These are phyloP conservation scores for Proliferodiscus dingleyae DNA, from an alignment of 2,329 filamentous ascomycete genomes.

Conservation along the genomic window DNA sequence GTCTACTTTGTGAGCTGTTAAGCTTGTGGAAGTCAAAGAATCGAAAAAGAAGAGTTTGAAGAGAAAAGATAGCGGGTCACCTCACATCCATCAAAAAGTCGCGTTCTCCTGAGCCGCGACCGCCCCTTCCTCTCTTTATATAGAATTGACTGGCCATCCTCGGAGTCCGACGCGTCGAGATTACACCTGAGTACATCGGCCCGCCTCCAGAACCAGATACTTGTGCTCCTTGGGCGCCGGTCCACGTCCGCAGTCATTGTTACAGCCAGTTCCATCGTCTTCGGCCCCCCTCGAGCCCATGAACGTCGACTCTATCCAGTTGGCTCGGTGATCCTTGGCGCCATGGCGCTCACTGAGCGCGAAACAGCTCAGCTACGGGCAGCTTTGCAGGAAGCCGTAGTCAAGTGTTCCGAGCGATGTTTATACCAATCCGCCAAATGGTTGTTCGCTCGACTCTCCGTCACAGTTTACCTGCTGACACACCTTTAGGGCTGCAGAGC, in stretches of 20 bases:
- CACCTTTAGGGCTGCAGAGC: constrained; percentile 75
- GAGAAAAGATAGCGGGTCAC: too few species aligned
- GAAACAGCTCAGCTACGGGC: constrained; percentile 51
- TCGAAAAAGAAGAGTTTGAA: too few species aligned
- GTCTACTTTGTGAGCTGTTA: too few species aligned
- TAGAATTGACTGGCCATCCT: too few species aligned
- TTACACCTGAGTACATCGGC: neutral
- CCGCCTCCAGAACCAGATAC: neutral
- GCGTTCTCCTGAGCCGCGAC: too few species aligned
- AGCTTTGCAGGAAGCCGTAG: constrained; percentile 76
- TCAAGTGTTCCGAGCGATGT: constrained; percentile 90
- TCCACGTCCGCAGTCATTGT: too few species aligned
- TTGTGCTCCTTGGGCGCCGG: too few species aligned
- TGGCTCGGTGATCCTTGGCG: neutral
- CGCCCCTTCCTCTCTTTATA: too few species aligned
- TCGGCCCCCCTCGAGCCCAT: too few species aligned
- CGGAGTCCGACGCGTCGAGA: constrained; percentile 3
- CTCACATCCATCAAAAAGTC: too few species aligned
- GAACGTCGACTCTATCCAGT: neutral
- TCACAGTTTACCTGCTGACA: constrained; percentile 11
- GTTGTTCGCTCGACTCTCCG: constrained; percentile 41
- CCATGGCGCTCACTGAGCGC: constrained; percentile 42
- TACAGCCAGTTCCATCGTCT: too few species aligned
- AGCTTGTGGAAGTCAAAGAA: too few species aligned
- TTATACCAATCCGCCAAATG: constrained; percentile 97